Evolutionary conservation across 106 monocot species (phyloP).

Genomic region (Dactylorhiza incarnata): DNA sequence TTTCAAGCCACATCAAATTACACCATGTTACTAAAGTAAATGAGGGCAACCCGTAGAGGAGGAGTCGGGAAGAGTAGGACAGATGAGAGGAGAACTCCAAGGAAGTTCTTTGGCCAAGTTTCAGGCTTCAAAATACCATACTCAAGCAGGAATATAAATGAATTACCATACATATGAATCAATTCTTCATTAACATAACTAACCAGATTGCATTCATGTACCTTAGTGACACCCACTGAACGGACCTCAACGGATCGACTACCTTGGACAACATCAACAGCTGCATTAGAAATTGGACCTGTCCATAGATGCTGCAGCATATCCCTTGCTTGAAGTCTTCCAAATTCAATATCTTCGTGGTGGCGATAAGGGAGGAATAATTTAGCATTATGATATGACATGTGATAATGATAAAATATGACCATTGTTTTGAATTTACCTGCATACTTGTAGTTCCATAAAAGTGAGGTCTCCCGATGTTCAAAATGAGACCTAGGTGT

Average conservation of each 20-base stretch:
- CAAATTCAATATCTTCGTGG: conserved; percentile 85
- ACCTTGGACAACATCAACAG: conserved; percentile 97
- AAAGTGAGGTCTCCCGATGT: conserved; percentile 94
- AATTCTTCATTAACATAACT: not conserved
- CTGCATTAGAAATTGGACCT: conserved; percentile 95
- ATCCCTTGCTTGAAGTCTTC: conserved; percentile 95
- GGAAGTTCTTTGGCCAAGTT: no score
- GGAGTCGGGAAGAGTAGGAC: no score
- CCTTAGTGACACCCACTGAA: conserved; percentile 97
- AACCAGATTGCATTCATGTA: conserved; percentile 11
- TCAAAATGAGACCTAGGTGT: conserved; percentile 99
- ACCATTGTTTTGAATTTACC: conserved; percentile 28
- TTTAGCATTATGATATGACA: not conserved
- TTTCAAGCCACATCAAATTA: no score
- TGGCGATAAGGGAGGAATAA: not conserved
- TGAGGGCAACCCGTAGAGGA: no score
- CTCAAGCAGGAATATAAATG: no score
- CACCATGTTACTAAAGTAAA: no score
- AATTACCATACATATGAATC: not conserved
- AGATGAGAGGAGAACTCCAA: no score
- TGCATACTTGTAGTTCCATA: conserved; percentile 99
- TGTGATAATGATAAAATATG: not conserved
- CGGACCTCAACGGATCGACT: conserved; percentile 94
- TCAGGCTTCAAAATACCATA: no score
- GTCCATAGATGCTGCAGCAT: conserved; percentile 99